A percentile compares a stretch with the other conserved stretches of the same genome.
phyloP scores from a whole-genome alignment of 352 stramenopile genomes.

The Globisporangium alternatum region DNA sequence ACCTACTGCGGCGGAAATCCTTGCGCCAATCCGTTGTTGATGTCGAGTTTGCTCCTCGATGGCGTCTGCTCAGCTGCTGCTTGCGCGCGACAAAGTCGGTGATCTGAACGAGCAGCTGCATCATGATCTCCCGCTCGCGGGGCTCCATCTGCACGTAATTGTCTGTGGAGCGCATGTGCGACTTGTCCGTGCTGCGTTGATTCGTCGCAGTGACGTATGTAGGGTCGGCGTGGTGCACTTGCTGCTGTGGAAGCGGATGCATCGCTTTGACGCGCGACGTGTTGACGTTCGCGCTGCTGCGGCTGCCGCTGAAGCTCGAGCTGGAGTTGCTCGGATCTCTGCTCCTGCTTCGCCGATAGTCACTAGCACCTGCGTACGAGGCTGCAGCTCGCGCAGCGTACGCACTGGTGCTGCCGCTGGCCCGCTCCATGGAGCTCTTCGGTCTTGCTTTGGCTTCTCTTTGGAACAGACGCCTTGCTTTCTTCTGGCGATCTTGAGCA shows the following conservation, averaged over 20 bases:
- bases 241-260: not conserved
- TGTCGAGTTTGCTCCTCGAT: slow-evolving; percentile 25
- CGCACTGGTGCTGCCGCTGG: not conserved
- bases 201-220: not conserved
- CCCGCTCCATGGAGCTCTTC: not conserved
- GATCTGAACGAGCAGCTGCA: slow-evolving; percentile 48
- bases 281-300: slow-evolving; percentile 21
- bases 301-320: slow-evolving; percentile 16
- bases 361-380: not conserved
- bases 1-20: slow-evolving; percentile 12
- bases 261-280: slow-evolving; percentile 11
- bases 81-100: slow-evolving; percentile 52
- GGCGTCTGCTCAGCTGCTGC: slow-evolving; percentile 29
- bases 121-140: slow-evolving; percentile 36
- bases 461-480: slow-evolving; percentile 5
- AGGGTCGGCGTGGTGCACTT: slow-evolving; percentile 2
- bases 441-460: not conserved
- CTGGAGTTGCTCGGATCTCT: slow-evolving; percentile 6
- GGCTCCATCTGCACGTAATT: not conserved
- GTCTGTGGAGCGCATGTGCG: not conserved
- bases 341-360: not conserved
- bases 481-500: slow-evolving; percentile 11
- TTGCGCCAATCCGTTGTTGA: slow-evolving; percentile 19
- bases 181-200: not conserved
- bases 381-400: not conserved